Base-by-base conservation (phyloP, 2,329 filamentous ascomycete species). In the Anthostomella pinea region DNA sequence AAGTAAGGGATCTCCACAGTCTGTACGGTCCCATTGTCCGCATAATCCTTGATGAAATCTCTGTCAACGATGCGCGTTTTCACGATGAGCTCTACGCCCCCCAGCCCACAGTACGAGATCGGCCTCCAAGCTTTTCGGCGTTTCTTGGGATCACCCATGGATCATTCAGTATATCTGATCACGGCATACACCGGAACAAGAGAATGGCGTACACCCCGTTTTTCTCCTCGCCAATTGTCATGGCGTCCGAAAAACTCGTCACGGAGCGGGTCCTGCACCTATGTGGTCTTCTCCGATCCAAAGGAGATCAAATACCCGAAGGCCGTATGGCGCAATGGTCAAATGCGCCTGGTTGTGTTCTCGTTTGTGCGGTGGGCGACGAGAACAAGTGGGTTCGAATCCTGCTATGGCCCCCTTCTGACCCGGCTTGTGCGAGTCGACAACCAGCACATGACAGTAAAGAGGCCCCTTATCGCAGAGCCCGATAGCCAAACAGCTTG, bases 1-100 rank as follows among this genome's bases (percentile, higher is more conserved):
- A n/a, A n/a, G n/a, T n/a, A n/a, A n/a, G n/a, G n/a, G n/a, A n/a
- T n/a, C n/a, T n/a, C n/a, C n/a, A n/a, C n/a, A n/a, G n/a, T n/a
- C n/a, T n/a, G 9, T 45, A 45, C 14, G 38, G 41, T 10, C 41
- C 38, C 1, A 38, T 41, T 16, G 38, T 44, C 11, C 34, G 41
- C 25, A 41, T 45, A 8, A 45, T 38, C 11, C 41, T 34, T 11
- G 31, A 35, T 17, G 41, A 44, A 16, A n/a, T 44, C 8, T 33
- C 35, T 14, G 17, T 45, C 20, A 30, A 33, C 4, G 34, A 38
- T 23, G 33, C 38, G 3, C 36, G 37, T 9, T 40, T 32, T 16
- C 34, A 40, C 15, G 33, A 35, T 25, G 19, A 25, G 8, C 20
- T 42, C 9, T 42, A 39, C 18, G 30, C 30, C 19, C 18, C 30